Base-by-base conservation (phyloP, 2,329 filamentous ascomycete genomes). In the Aciculosporium take region DNA sequence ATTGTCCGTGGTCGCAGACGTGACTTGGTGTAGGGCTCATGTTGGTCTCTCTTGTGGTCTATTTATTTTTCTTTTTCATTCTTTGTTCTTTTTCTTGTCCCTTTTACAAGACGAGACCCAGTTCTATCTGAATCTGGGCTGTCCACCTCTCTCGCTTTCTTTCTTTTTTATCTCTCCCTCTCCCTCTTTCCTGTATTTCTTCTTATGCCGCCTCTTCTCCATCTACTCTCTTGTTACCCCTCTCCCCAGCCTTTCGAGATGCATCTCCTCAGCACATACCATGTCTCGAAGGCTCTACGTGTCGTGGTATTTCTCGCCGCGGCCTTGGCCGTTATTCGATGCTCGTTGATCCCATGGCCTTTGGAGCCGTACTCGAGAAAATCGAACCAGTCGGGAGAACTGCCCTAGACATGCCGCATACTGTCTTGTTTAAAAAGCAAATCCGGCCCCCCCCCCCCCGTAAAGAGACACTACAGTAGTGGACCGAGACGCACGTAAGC, bases 401-500 rank as follows among this genome's bases (percentile, higher is more conserved):
- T n/a, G n/a, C n/a, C n/a, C n/a, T n/a, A n/a, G n/a, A n/a, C n/a
- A n/a, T n/a, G n/a, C n/a, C n/a, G n/a, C n/a, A n/a, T n/a, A n/a
- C n/a, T n/a, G n/a, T n/a, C n/a, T n/a, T n/a, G n/a, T n/a, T n/a
- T n/a, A n/a, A n/a, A n/a, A n/a, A n/a, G n/a, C n/a, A 29, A 15
- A 8, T 15, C 3, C 25, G 7, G 10, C 17, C 25, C 6, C 9
- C 27, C 15, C 25, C 37, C 9, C 23, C 23, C 17, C 37, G 37
- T 27, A 38, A 38, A 29, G 27, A 21, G 15, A 38, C 3, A 10
- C 12, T 9, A 12, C n/a, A 13, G 7, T 29, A 12, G 6, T 27
- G n/a, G 6, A 24, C 21, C 36, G 24, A 9, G 30, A 52, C 50
- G 13, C 42, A 37, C 36, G 40, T 60, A 27, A 46, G 43, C 2